Evolutionary conservation across 768 basidiomycete genomes (phyloP).

Genomic region (Mycena metata): DNA sequence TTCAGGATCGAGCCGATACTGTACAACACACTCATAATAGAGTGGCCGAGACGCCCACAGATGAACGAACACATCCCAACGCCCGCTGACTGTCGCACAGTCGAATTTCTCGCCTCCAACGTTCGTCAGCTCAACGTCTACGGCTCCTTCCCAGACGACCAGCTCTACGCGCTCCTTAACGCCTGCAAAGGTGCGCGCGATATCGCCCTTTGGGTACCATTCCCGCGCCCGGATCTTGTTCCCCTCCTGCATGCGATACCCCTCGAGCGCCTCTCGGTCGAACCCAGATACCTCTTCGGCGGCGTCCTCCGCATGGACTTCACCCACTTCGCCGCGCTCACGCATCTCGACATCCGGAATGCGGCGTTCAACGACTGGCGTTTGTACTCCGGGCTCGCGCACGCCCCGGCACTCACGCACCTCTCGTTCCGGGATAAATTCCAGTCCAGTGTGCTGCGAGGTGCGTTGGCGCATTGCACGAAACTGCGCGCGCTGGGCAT

Average conservation of each 20-base stretch:
- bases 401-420: conserved; percentile 25
- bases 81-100: conserved; percentile 8
- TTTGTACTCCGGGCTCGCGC: conserved; percentile 19
- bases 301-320: conserved; percentile 20
- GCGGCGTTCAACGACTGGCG: conserved; percentile 34
- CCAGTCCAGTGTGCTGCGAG: conserved; percentile 20
- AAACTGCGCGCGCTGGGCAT: conserved; percentile 26
- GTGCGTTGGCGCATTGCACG: conserved; percentile 25
- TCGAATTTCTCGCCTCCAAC: conserved; percentile 18
- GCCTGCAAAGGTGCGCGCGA: conserved; percentile 11
- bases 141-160: conserved; percentile 2
- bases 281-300: conserved; percentile 32
- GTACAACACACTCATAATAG: conserved; percentile 12
- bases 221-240: conserved; percentile 22
- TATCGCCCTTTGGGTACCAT: conserved; percentile 27
- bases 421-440: conserved; percentile 31
- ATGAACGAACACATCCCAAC: not conserved
- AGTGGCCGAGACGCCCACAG: not conserved
- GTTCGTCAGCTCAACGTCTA: conserved; percentile 20
- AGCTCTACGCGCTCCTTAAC: conserved; percentile 14
- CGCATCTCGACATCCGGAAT: conserved; percentile 30
- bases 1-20: conserved; percentile 23
- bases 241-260: conserved; percentile 18
- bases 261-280: conserved; percentile 29
- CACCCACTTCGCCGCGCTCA: conserved; percentile 24